Evolutionary conservation across 495 filamentous ascomycete species (phyloP).

Genomic region (Hypoxylon perforatum): DNA sequence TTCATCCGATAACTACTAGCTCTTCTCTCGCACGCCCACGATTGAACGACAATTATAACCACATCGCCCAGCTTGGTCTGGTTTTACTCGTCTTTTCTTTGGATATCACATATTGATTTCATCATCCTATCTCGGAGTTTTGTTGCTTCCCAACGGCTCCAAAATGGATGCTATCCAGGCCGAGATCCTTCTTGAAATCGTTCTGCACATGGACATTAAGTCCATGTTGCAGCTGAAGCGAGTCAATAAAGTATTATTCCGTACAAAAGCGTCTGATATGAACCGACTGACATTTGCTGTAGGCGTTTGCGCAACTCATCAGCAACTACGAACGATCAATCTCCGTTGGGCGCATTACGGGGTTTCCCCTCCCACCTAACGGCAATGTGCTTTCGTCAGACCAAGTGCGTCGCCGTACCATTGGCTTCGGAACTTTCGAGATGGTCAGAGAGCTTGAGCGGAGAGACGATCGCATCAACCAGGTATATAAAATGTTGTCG

Average conservation of each 20-base stretch:
- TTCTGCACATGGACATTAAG: constrained; percentile 34
- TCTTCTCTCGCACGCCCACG: no score
- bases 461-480: constrained; percentile 31
- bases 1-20: no score
- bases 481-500: constrained; percentile 17
- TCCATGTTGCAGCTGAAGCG: constrained; percentile 28
- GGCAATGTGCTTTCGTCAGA: constrained; percentile 41
- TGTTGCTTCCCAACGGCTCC: neutral
- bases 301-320: constrained; percentile 18
- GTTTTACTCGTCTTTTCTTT: neutral
- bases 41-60: no score
- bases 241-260: constrained; percentile 30
- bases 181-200: constrained; percentile 46
- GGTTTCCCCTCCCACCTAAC: constrained; percentile 8
- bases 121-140: neutral
- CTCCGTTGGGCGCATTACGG: constrained; percentile 6
- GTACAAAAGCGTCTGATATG: neutral
- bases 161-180: constrained; percentile 3
- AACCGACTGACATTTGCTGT: neutral
- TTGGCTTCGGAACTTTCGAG: constrained; percentile 27
- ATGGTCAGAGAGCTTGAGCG: constrained; percentile 43
- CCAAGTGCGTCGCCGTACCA: constrained; percentile 12
- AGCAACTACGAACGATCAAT: constrained; percentile 38
- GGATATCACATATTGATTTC: neutral
- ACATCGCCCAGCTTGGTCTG: no score